Percentiles rank a stretch among this genome's conserved stretches.
Evolutionary conservation across 768 basidiomycete species (phyloP).

Genomic region (Gloeopeniophorella convolvens): DNA sequence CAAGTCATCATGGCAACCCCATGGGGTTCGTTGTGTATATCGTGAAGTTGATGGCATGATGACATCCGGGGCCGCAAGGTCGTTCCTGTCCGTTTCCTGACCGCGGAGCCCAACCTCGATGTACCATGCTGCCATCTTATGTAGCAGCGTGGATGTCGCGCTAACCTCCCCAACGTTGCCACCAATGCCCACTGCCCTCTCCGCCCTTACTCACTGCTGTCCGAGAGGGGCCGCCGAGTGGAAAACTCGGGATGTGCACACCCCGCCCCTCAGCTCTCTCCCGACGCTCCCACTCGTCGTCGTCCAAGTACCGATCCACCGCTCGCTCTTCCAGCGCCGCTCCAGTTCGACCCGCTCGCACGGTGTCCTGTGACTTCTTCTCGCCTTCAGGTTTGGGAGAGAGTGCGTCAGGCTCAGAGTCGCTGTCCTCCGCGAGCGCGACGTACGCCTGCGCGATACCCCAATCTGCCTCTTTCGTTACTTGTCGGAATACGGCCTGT

Average conservation of each 20-base stretch:
- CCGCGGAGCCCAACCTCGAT: no score
- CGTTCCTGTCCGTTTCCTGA: no score
- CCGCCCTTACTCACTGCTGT: neutral
- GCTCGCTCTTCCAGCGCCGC: conserved; percentile 42
- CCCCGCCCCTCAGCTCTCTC: conserved; percentile 30
- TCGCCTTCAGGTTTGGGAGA: conserved; percentile 24
- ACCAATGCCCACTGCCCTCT: neutral
- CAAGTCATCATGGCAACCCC: no score
- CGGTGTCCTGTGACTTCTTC: conserved; percentile 17
- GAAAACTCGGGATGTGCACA: conserved; percentile 23
- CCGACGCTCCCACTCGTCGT: conserved; percentile 58
- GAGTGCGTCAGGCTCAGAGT: conserved; percentile 16
- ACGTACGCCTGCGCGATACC: conserved; percentile 64
- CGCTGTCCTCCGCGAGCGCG: conserved; percentile 46
- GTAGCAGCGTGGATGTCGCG: no score
- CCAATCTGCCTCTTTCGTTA: conserved; percentile 67
- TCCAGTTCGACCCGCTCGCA: neutral
- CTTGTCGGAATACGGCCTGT: conserved; percentile 50
- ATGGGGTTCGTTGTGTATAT: no score
- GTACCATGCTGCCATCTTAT: no score
- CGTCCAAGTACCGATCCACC: conserved; percentile 55
- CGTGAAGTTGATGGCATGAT: no score
- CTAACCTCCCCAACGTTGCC: no score
- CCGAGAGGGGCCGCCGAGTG: no score
- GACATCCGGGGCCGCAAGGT: no score